These are phyloP conservation scores for Penicillium carneum DNA, from an alignment of 2,329 filamentous ascomycete species.

Conservation along the genomic window DNA sequence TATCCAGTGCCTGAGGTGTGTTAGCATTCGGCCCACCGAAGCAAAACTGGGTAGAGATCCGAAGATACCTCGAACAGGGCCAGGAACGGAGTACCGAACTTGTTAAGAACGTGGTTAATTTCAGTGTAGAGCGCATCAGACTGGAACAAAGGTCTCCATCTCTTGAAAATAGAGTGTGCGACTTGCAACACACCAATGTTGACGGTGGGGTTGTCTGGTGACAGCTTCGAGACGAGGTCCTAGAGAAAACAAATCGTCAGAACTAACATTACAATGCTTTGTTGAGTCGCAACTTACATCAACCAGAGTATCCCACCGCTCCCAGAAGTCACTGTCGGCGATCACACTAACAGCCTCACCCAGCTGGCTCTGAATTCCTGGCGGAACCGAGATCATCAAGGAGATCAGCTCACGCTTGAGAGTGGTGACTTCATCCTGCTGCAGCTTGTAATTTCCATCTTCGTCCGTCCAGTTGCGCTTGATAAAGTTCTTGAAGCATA, in stretches of 20 bases:
- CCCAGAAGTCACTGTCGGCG: constrained; percentile 96
- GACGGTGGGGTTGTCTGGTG: constrained; percentile 77
- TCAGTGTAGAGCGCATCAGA: constrained; percentile 92
- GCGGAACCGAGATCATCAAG: constrained; percentile 90
- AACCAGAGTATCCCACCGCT: constrained; percentile 93
- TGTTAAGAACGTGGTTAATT: constrained; percentile 91
- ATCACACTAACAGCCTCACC: constrained; percentile 97
- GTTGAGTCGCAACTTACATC: constrained; percentile 61
- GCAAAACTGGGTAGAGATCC: background rate
- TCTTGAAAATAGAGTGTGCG: constrained; percentile 95
- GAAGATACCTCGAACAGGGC: constrained; percentile 73
- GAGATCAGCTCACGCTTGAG: constrained; percentile 97
- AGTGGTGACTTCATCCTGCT: constrained; percentile 78
- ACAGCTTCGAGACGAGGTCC: constrained; percentile 88
- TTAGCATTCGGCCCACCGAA: constrained; percentile 23
- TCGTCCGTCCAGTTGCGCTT: constrained; percentile 94
- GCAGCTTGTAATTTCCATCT: constrained; percentile 90
- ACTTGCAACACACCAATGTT: constrained; percentile 96
- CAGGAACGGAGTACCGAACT: constrained; percentile 84
- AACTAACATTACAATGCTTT: background rate
- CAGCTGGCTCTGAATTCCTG: constrained; percentile 87
- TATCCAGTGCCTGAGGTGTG: constrained; percentile 54
- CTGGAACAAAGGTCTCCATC: constrained; percentile 92
- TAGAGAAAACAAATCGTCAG: constrained; percentile 42
- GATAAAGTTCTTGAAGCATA: constrained; percentile 99